A percentile compares a stretch with the other conserved stretches of the same genome.
phyloP scores from a whole-genome alignment of 345 rosid species.

The Hevea brasiliensis region DNA sequence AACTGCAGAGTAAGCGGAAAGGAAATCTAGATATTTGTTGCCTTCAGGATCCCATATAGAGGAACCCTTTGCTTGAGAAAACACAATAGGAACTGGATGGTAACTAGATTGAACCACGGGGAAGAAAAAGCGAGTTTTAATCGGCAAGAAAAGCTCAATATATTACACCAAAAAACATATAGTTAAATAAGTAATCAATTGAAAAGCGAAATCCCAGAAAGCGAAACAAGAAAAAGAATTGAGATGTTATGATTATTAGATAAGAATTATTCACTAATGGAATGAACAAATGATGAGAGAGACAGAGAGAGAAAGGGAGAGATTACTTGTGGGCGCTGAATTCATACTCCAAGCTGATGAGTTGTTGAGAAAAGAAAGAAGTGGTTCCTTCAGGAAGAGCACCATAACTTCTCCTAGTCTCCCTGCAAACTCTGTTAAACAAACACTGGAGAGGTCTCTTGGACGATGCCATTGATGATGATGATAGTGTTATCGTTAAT shows the following conservation, averaged over 20 bases:
- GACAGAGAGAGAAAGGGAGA: too few species aligned
- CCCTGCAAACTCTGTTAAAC: conserved; percentile 18
- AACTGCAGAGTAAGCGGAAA: conserved; percentile 91
- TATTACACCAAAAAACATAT: neutral
- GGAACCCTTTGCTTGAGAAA: conserved; percentile 82
- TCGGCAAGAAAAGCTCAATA: neutral
- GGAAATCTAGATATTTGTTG: conserved; percentile 85
- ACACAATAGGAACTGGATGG: conserved; percentile 94
- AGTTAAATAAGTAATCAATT: neutral
- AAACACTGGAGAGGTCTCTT: conserved; percentile 14
- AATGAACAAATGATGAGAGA: neutral
- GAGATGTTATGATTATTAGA: conserved; percentile 13
- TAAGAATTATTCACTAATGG: neutral
- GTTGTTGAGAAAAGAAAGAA: conserved; percentile 56
- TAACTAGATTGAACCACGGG: conserved; percentile 68
- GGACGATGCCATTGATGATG: conserved; percentile 12
- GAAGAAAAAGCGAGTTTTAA: conserved; percentile 8
- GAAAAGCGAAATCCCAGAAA: too few species aligned
- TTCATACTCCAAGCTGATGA: conserved; percentile 70
- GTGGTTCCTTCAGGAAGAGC: conserved; percentile 39
- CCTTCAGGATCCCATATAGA: conserved; percentile 92
- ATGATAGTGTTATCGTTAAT: too few species aligned
- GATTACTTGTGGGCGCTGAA: conserved; percentile 88
- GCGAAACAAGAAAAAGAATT: neutral
- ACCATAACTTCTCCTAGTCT: conserved; percentile 42